Conservation (phyloP, 768 basidiomycete genomes). For the Kockovaella imperatae region DNA sequence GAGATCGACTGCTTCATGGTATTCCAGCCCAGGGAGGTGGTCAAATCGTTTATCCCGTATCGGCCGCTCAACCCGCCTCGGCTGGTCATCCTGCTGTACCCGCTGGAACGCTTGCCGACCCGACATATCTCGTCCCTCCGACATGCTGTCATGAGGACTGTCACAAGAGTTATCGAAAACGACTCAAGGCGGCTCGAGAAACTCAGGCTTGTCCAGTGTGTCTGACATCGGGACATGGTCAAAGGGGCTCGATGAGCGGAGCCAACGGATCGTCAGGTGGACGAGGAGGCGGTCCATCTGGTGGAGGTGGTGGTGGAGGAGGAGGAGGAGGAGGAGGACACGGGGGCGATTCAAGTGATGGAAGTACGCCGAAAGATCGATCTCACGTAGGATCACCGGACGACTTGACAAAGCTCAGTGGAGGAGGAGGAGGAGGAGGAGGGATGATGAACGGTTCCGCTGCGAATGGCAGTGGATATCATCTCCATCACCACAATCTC, state of each 20-base stretch:
- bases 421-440: constrained; percentile 12
- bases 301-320: constrained; percentile 13
- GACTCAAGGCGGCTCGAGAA: constrained; percentile 45
- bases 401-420: constrained; percentile 35
- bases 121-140: constrained; percentile 46
- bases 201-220: constrained; percentile 45
- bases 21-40: constrained; percentile 26
- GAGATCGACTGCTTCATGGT: constrained; percentile 31
- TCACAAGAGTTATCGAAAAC: constrained; percentile 48
- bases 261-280: constrained; percentile 8
- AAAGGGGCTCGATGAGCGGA: constrained; percentile 1
- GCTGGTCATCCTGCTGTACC: constrained; percentile 41
- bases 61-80: constrained; percentile 41
- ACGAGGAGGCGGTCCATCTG: too few species aligned
- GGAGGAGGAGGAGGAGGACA: constrained; percentile 28
- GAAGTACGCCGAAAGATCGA: constrained; percentile 41
- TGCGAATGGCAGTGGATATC: constrained; percentile 8
- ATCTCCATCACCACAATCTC: constrained; percentile 25
- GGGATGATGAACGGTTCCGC: neutral
- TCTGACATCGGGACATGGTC: constrained; percentile 28
- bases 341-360: constrained; percentile 34
- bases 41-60: constrained; percentile 42
- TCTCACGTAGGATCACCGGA: constrained; percentile 31
- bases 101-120: constrained; percentile 44
- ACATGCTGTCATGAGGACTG: constrained; percentile 49